Base-by-base conservation (phyloP, 768 basidiomycete genomes). In the Leucogyrophana mollusca region DNA sequence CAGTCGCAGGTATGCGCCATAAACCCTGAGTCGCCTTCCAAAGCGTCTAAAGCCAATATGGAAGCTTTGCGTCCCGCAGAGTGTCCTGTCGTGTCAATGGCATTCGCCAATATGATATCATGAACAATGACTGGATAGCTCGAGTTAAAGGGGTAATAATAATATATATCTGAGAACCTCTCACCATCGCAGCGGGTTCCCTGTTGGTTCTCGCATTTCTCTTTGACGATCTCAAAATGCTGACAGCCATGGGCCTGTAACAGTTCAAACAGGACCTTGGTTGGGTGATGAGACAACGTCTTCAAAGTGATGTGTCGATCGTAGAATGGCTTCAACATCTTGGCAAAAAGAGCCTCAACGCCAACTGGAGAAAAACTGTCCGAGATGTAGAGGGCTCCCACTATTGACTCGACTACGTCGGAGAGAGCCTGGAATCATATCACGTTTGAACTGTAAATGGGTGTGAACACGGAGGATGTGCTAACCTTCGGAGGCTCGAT, bases 301-400 rank as follows among this genome's bases (percentile, higher is more conserved):
- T 81, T 78, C 46, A 89, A 68, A 21, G 81, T 81, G 62, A 92
- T 78, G 52, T 90, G 80, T 52, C 75, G 74, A 63, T 90, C 82
- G 56, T 83, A 89, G 62, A 93, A 94, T 4, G 90, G 90, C 62
- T 80, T 74, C 45, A 91, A 69, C 38, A 85, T 67, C 42, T 73
- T 77, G 46, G 82, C 74, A 65, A 87, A 93, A 55, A 93, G 72
- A 0, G 68, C 67, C 56, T 86, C 77, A 20, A 76, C 74, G 4
- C 87, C 86, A 42, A 69, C 65, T 20, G 76, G 75, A 14, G 79
- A 76, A 64, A 83, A 88, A 45, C 77, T 72, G 59, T 91, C 89
- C 17, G 83, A 87, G 51, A 93, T 77, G 65, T 84, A 89, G 40
- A 90, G 67, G 9, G 88, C 90, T 8, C 89, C 91, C 27, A 90